These are phyloP conservation scores for Yamadazyma akitaensis DNA, from an alignment of 805 yeast species.

Conservation along the genomic window DNA sequence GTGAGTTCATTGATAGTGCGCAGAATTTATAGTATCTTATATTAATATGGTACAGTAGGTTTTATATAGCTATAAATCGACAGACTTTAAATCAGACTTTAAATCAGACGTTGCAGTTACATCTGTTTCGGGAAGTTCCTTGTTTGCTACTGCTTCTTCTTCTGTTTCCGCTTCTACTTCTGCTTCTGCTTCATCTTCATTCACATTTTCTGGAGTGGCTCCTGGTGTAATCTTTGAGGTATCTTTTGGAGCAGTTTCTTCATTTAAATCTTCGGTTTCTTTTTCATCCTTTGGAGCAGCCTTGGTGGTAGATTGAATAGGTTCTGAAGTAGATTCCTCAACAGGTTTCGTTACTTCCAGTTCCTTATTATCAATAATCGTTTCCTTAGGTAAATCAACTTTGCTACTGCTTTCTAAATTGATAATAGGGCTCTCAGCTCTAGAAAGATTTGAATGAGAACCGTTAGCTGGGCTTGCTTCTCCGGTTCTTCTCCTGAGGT, in stretches of 20 bases:
- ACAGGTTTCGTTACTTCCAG: neutral
- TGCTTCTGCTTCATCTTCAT: constrained; percentile 2
- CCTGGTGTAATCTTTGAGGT: neutral
- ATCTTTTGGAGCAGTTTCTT: no score
- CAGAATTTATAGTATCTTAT: neutral
- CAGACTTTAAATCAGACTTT: constrained; percentile 5
- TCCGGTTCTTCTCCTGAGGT: constrained; percentile 6
- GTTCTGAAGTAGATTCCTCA: no score
- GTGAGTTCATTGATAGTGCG: constrained; percentile 1
- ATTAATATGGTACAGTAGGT: constrained; percentile 1
- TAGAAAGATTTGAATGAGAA: constrained; percentile 14
- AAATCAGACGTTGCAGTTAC: neutral
- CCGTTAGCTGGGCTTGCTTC: constrained; percentile 9
- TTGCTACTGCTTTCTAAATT: constrained; percentile 25
- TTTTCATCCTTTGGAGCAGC: neutral
- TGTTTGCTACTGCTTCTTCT: neutral
- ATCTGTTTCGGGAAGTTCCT: neutral
- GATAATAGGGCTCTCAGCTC: constrained; percentile 18
- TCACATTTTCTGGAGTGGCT: neutral
- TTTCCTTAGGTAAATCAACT: constrained; percentile 39
- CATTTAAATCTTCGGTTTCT: neutral
- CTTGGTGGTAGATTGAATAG: neutral
- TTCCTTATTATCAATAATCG: constrained; percentile 33
- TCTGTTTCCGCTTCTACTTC: neutral
- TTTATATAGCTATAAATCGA: constrained; percentile 5